phyloP scores from a whole-genome alignment of 148 eudicot species.

The Silene latifolia region DNA sequence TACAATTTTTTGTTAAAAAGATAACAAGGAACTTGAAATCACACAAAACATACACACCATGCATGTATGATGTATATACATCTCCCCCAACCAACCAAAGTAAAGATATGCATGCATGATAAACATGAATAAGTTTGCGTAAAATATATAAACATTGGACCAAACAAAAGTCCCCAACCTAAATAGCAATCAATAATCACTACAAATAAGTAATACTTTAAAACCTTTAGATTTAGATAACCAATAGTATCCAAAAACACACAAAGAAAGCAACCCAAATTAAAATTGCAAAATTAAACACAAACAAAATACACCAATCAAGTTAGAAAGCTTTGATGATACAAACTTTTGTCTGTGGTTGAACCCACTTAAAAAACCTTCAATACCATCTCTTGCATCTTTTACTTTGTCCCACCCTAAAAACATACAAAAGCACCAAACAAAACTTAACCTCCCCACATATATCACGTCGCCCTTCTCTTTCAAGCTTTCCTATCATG shows the following conservation, averaged over 20 bases:
- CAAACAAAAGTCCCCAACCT: not conserved
- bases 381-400: conserved; percentile 8
- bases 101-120: conserved; percentile 18
- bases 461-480: conserved; percentile 20
- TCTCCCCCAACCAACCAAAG: not conserved
- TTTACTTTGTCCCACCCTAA: conserved; percentile 22
- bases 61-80: conserved; percentile 12
- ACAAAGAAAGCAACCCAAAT: conserved; percentile 1
- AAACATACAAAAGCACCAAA: conserved; percentile 10
- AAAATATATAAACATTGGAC: not conserved
- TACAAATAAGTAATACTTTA: no score
- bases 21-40: not conserved
- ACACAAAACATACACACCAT: conserved; percentile 16
- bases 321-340: conserved; percentile 32
- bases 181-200: conserved; percentile 11
- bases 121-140: conserved; percentile 21
- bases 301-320: conserved; percentile 26
- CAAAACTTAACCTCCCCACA: not conserved
- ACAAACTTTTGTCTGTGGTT: conserved; percentile 40
- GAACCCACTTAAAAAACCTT: conserved; percentile 23
- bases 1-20: not conserved
- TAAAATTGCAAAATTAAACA: not conserved
- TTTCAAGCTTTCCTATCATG: conserved; percentile 18
- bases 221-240: conserved; percentile 11
- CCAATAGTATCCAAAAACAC: conserved; percentile 24